phyloP scores from a whole-genome alignment of 129 eudicot genomes.

The Flaveria sonorensis region DNA sequence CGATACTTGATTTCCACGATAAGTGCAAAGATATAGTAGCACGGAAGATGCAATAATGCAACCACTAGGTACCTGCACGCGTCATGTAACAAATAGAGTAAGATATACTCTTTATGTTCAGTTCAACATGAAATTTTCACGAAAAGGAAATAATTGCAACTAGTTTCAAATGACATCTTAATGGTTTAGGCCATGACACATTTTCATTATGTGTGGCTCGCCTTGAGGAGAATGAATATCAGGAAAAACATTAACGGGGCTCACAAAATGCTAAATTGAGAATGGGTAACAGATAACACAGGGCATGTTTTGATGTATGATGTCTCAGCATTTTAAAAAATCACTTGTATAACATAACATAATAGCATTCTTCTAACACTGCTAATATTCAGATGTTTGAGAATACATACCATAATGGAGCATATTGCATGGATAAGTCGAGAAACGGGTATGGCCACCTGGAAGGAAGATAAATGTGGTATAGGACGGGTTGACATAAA shows the following conservation, averaged over 20 bases:
- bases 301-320: background rate
- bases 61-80: conserved; percentile 48
- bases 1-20: conserved; percentile 47
- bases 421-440: conserved; percentile 56
- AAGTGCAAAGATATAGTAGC: conserved; percentile 59
- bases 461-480: conserved; percentile 28
- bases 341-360: background rate
- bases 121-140: background rate
- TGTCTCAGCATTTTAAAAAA: background rate
- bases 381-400: conserved; percentile 10
- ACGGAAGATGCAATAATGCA: conserved; percentile 69
- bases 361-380: background rate
- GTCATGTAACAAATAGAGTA: background rate
- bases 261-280: background rate
- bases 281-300: background rate
- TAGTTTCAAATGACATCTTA: background rate
- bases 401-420: conserved; percentile 75
- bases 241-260: background rate
- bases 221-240: background rate
- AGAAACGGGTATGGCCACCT: conserved; percentile 98
- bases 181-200: background rate
- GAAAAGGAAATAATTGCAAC: background rate
- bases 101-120: background rate
- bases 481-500: background rate
- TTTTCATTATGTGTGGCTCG: background rate